Evolutionary conservation across 164 flowering plant genomes (phyloP).

Genomic region (grape (Vitis vinifera)): DNA sequence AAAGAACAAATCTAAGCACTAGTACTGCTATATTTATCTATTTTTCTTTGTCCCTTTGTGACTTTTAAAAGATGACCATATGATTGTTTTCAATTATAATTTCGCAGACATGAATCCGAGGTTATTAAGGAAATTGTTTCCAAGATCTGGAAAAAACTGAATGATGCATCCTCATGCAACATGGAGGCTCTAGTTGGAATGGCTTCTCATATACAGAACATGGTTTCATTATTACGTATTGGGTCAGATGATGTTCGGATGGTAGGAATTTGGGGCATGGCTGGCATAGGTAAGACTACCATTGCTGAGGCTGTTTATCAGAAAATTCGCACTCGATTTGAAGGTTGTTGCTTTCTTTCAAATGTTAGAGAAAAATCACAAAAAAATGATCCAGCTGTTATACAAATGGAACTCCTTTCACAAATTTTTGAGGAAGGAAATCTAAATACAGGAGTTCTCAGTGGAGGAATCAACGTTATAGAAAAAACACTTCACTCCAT

Average conservation of each 20-base stretch:
- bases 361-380: not conserved
- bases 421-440: not conserved
- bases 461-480: constrained; percentile 1
- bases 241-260: not conserved
- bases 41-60: no score
- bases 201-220: no score
- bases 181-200: no score
- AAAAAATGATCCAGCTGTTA: not conserved
- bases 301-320: not conserved
- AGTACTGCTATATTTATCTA: no score
- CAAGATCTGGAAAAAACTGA: no score
- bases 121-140: no score
- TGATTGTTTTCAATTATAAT: no score
- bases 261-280: constrained; percentile 1
- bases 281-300: constrained; percentile 2
- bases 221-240: no score
- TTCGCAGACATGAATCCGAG: no score
- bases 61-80: no score
- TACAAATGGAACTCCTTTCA: constrained; percentile 7
- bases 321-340: not conserved
- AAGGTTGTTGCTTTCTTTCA: constrained; percentile 1
- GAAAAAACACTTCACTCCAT: not conserved
- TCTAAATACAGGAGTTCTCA: not conserved
- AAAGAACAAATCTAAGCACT: no score
- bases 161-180: no score